Evolutionary conservation across 345 rosid species (phyloP).

Genomic region (Populus ilicifolia): DNA sequence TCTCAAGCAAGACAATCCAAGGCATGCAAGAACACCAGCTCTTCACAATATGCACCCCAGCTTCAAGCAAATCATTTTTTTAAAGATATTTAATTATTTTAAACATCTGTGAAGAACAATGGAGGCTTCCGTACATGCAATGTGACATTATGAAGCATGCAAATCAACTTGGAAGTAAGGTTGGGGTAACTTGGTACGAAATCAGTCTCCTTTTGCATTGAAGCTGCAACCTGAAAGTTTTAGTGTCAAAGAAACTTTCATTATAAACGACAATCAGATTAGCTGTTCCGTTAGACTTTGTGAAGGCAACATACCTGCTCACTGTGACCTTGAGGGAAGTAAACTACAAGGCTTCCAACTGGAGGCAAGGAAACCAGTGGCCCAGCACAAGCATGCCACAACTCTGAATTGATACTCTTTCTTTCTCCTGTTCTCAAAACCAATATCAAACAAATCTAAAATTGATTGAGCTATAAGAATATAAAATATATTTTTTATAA

Average conservation of each 20-base stretch:
- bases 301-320: conserved; percentile 60
- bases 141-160: conserved; percentile 65
- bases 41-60: neutral
- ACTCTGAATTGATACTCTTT: conserved; percentile 73
- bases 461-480: neutral
- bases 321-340: conserved; percentile 98
- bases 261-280: conserved; percentile 16
- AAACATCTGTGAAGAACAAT: neutral
- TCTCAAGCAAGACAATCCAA: neutral
- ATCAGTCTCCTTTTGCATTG: conserved; percentile 70
- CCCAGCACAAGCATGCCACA: conserved; percentile 99
- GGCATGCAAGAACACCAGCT: neutral
- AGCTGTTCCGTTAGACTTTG: conserved; percentile 9
- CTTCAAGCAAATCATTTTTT: neutral
- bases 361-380: conserved; percentile 92
- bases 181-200: conserved; percentile 71
- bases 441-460: conserved; percentile 17
- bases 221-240: conserved; percentile 62
- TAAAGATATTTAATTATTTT: neutral
- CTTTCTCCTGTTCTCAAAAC: conserved; percentile 60
- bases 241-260: conserved; percentile 7
- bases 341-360: conserved; percentile 87
- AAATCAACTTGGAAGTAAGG: conserved; percentile 67
- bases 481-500: no score
- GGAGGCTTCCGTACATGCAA: conserved; percentile 49